Evolutionary conservation across 192 early-diverging fungal genomes (phyloP), one percentile per base, ranked within the genome.

Genomic region (Entomortierella chlamydospora): DNA sequence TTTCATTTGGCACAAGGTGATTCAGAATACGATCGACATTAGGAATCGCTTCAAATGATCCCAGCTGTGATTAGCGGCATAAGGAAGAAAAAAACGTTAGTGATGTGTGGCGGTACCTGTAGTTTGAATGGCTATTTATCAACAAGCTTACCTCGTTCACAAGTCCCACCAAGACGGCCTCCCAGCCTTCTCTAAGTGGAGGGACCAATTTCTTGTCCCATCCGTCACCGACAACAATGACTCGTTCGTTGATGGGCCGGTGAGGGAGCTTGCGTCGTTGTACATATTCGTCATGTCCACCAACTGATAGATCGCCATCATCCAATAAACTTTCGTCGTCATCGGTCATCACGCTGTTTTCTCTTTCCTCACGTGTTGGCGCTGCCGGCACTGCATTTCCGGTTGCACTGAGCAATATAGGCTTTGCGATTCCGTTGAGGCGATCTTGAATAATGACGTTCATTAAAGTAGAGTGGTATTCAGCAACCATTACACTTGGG

Each of bases 381-480:
- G 63, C 12, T 37, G 72, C 25, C 8, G n/a, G 29, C 13, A 34
- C 50, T 22, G 63, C 12, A 42, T 9, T 22, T 39, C 29, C 30
- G 2, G 34, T 25, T 15, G 65, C 22, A 26, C 57, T 51, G 29
- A 54, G 69, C 23, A 64, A 43, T 20, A 73, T 51, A 22, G 73
- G 57, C 34, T 67, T 82, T 17, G 71, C 73, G 41, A 79, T 78
- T 22, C 79, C 68, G 26, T 83, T 68, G 42, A 81, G 77, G 51
- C 57, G 64, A 61, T 85, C 81, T 26, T 81, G 64, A 30, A 89
- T 87, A 42, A 88, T 82, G 10, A 68, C 62, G 41, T 85, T 83
- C 62, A 87, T 70, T 26, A 87, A 83, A 18, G 89, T 82, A 12
- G 76, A 74, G 54, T 87, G 86, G 23, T 73, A 81, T 45, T 90